Evolutionary conservation across 2,329 filamentous ascomycete species (phyloP).

Genomic region (Pseudogymnoascus sp.): DNA sequence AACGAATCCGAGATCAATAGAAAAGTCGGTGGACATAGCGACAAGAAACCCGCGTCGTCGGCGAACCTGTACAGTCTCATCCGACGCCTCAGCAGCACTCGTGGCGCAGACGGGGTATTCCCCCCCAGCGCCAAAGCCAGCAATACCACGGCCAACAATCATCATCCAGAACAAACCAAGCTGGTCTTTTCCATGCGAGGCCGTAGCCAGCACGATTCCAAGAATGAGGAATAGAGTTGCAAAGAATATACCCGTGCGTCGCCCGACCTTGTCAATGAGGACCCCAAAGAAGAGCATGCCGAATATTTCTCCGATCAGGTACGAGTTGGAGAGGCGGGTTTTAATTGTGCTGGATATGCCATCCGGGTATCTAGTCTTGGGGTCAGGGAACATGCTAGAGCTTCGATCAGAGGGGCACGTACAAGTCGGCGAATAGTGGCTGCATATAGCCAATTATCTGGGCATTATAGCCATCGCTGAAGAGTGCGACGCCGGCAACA

Average conservation of each 20-base stretch:
- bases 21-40: too few relatives aligned
- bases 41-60: too few relatives aligned
- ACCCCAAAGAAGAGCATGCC: slow-evolving; percentile 46
- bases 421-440: too few relatives aligned
- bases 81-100: too few relatives aligned
- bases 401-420: background rate
- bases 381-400: slow-evolving; percentile 17
- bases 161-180: slow-evolving; percentile 39
- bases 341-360: slow-evolving; percentile 35
- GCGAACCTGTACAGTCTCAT: too few relatives aligned
- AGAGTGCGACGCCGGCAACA: too few relatives aligned
- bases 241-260: slow-evolving; percentile 37
- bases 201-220: background rate
- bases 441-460: too few relatives aligned
- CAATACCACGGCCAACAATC: slow-evolving; percentile 23
- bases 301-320: slow-evolving; percentile 45
- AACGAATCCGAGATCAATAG: too few relatives aligned
- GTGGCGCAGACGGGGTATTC: too few relatives aligned
- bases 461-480: too few relatives aligned
- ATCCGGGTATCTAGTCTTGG: slow-evolving; percentile 32
- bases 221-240: slow-evolving; percentile 39
- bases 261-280: slow-evolving; percentile 40
- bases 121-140: too few relatives aligned
- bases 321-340: slow-evolving; percentile 43
- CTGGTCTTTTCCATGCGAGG: slow-evolving; percentile 13